phyloP scores from a whole-genome alignment of 2,329 filamentous ascomycete species.

The Daldinia eschscholtzii region DNA sequence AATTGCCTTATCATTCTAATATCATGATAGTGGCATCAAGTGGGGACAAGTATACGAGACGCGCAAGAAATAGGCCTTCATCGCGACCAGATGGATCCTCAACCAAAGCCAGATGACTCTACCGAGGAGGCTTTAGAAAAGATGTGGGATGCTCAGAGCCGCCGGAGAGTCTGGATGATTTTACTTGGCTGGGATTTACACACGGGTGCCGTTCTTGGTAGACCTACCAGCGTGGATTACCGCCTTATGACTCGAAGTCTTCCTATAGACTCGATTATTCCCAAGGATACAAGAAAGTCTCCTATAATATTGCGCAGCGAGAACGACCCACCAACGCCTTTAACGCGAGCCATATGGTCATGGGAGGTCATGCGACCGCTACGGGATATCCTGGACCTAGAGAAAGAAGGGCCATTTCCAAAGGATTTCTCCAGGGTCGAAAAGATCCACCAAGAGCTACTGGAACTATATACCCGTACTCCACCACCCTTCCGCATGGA shows the following conservation, averaged over 20 bases:
- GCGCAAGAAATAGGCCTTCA: conserved; percentile 74
- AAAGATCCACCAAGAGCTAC: conserved; percentile 64
- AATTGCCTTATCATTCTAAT: conserved; percentile 31
- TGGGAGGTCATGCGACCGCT: conserved; percentile 63
- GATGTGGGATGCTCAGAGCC: conserved; percentile 69
- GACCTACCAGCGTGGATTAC: conserved; percentile 68
- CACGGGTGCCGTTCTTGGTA: conserved; percentile 65
- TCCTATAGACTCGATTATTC: conserved; percentile 66
- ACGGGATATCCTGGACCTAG: conserved; percentile 66
- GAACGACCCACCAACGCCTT: conserved; percentile 67
- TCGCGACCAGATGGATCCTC: conserved; percentile 65
- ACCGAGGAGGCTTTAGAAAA: conserved; percentile 66
- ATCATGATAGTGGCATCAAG: conserved; percentile 63
- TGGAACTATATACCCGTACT: conserved; percentile 61
- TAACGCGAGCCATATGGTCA: conserved; percentile 67
- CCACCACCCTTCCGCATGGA: conserved; percentile 67
- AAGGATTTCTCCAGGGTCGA: conserved; percentile 68
- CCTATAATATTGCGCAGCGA: conserved; percentile 63
- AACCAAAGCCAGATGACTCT: conserved; percentile 58
- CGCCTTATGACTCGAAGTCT: conserved; percentile 61
- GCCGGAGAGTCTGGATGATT: conserved; percentile 68
- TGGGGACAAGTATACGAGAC: conserved; percentile 70
- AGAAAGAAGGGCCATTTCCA: conserved; percentile 67
- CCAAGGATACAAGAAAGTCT: conserved; percentile 61
- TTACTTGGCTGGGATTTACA: conserved; percentile 68